A percentile compares a stretch with the other conserved stretches of the same genome.
These are phyloP conservation scores for Trichosporon sp. DNA, from an alignment of 1,284 basidiomycete genomes.

Conservation along the genomic window DNA sequence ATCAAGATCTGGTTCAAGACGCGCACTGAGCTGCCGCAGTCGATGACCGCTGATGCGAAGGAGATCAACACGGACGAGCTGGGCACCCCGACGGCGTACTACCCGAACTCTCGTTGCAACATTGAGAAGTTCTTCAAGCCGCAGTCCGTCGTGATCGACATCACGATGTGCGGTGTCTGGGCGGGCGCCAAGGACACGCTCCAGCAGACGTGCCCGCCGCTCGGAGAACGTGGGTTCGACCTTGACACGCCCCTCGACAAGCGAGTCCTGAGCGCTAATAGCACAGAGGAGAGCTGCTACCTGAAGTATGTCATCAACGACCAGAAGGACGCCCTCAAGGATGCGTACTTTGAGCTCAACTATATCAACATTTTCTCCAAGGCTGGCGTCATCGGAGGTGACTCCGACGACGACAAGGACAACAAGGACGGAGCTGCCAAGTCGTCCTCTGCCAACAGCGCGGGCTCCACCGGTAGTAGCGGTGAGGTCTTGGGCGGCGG, in stretches of 20 bases:
- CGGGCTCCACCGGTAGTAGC: neutral
- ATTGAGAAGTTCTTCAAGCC: conserved; percentile 59
- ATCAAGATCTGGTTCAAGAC: conserved; percentile 70
- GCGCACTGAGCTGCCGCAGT: conserved; percentile 58
- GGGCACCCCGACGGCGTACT: conserved; percentile 65
- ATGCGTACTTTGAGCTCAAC: conserved; percentile 71
- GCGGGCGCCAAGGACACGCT: conserved; percentile 57
- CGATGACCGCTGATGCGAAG: conserved; percentile 55
- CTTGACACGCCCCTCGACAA: neutral
- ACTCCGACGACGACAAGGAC: neutral
- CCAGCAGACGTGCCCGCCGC: conserved; percentile 58
- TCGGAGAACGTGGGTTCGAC: conserved; percentile 16
- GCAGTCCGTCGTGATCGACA: conserved; percentile 69
- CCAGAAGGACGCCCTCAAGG: conserved; percentile 54
- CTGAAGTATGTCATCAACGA: conserved; percentile 67
- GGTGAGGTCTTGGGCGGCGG: neutral
- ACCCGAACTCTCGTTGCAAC: conserved; percentile 60
- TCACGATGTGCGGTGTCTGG: conserved; percentile 65
- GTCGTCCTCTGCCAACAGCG: neutral
- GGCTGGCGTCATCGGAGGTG: neutral
- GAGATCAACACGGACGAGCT: conserved; percentile 62
- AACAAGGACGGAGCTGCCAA: neutral
- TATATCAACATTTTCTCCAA: conserved; percentile 53
- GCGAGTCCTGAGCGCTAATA: conserved; percentile 4
- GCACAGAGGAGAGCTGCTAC: conserved; percentile 50